Evolutionary conservation across 2,329 filamentous ascomycete species (phyloP).

Genomic region (Cercospora zeae-maydis): DNA sequence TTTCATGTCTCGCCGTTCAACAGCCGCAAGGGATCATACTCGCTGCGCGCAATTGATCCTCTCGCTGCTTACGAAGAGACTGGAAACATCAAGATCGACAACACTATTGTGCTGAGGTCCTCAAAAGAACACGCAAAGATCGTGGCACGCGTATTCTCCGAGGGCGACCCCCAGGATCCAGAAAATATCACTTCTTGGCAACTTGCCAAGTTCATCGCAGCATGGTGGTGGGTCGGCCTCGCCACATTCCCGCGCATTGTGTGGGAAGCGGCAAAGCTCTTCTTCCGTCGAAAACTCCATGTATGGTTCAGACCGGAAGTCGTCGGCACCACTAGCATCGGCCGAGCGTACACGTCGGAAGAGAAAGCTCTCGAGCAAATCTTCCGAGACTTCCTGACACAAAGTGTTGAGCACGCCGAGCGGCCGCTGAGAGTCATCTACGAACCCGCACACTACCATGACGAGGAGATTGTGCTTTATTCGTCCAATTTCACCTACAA

Average conservation of each 20-base stretch:
- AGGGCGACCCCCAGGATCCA: conserved; percentile 51
- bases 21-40: conserved; percentile 48
- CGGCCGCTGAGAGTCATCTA: conserved; percentile 53
- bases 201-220: conserved; percentile 29
- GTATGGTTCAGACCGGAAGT: conserved; percentile 66
- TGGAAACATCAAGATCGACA: conserved; percentile 47
- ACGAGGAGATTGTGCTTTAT: conserved; percentile 33
- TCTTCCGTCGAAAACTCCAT: conserved; percentile 55
- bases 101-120: conserved; percentile 59
- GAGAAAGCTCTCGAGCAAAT: conserved; percentile 47
- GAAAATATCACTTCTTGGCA: conserved; percentile 40
- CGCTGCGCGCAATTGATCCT: conserved; percentile 46
- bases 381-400: conserved; percentile 40
- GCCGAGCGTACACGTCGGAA: conserved; percentile 49
- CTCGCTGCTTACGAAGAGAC: conserved; percentile 35
- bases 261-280: conserved; percentile 57
- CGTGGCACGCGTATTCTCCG: conserved; percentile 58
- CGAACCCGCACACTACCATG: conserved; percentile 43
- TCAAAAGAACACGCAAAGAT: conserved; percentile 60
- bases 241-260: conserved; percentile 64
- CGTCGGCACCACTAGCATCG: conserved; percentile 50
- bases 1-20: conserved; percentile 78
- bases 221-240: conserved; percentile 67
- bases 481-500: conserved; percentile 38
- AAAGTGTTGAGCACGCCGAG: conserved; percentile 50